phyloP scores from a whole-genome alignment of 2,329 filamentous ascomycete species.

The Fusarium liriodendri region DNA sequence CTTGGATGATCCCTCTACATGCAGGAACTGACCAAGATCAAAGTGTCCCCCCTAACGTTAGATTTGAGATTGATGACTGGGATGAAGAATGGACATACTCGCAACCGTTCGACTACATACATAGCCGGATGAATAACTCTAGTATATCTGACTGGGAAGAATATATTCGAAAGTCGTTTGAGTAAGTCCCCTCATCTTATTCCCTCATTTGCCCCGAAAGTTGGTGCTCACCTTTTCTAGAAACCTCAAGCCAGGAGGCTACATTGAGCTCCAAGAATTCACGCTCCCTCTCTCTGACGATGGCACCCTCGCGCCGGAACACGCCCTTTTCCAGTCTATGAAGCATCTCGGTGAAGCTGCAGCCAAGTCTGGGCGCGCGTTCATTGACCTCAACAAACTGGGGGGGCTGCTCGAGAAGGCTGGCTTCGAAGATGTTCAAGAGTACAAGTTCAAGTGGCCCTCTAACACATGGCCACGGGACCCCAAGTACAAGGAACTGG shows the following conservation, averaged over 20 bases:
- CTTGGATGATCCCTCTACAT: not conserved
- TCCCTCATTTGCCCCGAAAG: too few relatives aligned
- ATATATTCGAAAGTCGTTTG: not conserved
- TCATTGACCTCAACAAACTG: conserved; percentile 8
- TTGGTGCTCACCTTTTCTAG: not conserved
- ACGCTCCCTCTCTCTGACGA: conserved; percentile 6
- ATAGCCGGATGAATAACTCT: conserved; percentile 13
- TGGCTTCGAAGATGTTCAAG: conserved; percentile 5
- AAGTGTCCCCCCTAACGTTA: conserved; percentile 12
- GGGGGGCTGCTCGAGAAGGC: conserved; percentile 2
- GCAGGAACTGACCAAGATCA: not conserved
- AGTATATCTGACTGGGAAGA: conserved; percentile 5
- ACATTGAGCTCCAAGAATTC: conserved; percentile 17
- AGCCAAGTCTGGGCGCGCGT: not conserved
- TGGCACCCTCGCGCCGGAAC: not conserved
- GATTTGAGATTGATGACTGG: conserved; percentile 14
- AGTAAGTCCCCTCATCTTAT: not conserved
- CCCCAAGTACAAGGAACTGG: conserved; percentile 4
- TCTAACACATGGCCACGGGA: conserved; percentile 16
- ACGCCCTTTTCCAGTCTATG: not conserved
- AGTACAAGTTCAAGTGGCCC: conserved; percentile 11
- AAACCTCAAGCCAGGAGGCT: conserved; percentile 10
- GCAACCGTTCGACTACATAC: conserved; percentile 13
- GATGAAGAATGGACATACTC: conserved; percentile 14
- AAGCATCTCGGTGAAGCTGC: conserved; percentile 6